Percentiles rank a stretch among this genome's conserved stretches.
Evolutionary conservation across 2,329 filamentous ascomycete species (phyloP).

Genomic region (Nemania serpens): DNA sequence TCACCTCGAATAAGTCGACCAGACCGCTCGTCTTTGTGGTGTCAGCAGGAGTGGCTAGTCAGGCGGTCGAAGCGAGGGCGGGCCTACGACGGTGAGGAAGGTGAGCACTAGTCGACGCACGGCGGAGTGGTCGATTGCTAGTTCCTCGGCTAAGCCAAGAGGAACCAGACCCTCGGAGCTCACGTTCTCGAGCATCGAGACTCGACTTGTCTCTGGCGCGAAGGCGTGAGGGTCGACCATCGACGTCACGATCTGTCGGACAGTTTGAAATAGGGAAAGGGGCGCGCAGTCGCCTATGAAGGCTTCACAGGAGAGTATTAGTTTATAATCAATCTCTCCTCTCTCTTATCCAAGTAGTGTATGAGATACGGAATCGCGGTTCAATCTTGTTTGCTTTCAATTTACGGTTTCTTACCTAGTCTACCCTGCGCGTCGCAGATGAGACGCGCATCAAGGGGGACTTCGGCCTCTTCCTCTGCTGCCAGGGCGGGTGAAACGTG

Average conservation of each 20-base stretch:
- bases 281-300: constrained; percentile 63
- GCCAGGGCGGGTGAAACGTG: constrained; percentile 18
- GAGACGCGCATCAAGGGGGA: constrained; percentile 57
- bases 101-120: constrained; percentile 30
- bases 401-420: constrained; percentile 45
- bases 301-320: constrained; percentile 34
- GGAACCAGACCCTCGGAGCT: constrained; percentile 37
- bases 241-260: constrained; percentile 56
- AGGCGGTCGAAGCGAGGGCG: not conserved
- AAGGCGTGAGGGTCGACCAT: constrained; percentile 56
- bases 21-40: constrained; percentile 47
- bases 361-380: not conserved
- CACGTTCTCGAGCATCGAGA: constrained; percentile 55
- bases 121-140: constrained; percentile 27
- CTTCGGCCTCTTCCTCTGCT: constrained; percentile 58
- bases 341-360: not conserved
- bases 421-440: constrained; percentile 58
- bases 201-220: constrained; percentile 55
- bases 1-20: constrained; percentile 54
- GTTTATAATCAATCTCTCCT: not conserved
- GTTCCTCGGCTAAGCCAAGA: constrained; percentile 26
- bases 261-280: constrained; percentile 60
- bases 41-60: not conserved
- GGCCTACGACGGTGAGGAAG: constrained; percentile 37
- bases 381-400: not conserved